Conservation (phyloP, 495 filamentous ascomycete species). For the Penicillium turbatum region DNA sequence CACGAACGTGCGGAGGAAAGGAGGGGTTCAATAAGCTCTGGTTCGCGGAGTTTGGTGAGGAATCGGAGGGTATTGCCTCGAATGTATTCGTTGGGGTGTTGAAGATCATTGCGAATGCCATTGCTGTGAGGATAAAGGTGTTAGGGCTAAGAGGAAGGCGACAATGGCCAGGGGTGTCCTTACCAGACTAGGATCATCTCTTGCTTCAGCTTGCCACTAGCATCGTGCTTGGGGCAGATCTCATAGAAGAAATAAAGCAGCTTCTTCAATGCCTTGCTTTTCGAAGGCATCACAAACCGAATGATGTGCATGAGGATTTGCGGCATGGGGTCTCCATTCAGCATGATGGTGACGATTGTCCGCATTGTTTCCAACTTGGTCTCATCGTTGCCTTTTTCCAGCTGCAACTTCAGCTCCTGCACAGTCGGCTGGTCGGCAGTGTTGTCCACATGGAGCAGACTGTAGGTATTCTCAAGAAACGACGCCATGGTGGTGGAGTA, state of each 20-base stretch:
- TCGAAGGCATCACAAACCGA: constrained; percentile 98
- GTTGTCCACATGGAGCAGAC: constrained; percentile 93
- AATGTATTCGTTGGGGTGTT: constrained; percentile 98
- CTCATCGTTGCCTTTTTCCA: constrained; percentile 97
- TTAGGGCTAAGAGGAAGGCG: constrained; percentile 14
- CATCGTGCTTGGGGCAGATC: constrained; percentile 93
- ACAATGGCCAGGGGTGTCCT: constrained; percentile 23
- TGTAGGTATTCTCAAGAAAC: constrained; percentile 91
- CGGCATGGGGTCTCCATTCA: constrained; percentile 96
- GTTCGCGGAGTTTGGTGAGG: constrained; percentile 91
- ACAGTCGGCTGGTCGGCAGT: constrained; percentile 83
- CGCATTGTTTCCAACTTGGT: constrained; percentile 98
- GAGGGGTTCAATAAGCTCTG: constrained; percentile 93
- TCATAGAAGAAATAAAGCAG: constrained; percentile 99
- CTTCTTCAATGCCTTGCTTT: constrained; percentile 95
- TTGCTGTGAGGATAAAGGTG: constrained; percentile 57
- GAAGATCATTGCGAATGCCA: constrained; percentile 94
- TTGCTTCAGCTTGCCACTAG: constrained; percentile 90
- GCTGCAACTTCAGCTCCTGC: constrained; percentile 85
- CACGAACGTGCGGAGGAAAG: constrained; percentile 87
- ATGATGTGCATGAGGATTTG: constrained; percentile 99
- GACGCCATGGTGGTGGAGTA: constrained; percentile 71
- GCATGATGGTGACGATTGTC: constrained; percentile 91
- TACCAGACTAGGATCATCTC: constrained; percentile 99
- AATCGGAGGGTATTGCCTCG: constrained; percentile 95